Evolutionary conservation across 2,329 filamentous ascomycete species (phyloP).

Genomic region (Penicillium sp.): DNA sequence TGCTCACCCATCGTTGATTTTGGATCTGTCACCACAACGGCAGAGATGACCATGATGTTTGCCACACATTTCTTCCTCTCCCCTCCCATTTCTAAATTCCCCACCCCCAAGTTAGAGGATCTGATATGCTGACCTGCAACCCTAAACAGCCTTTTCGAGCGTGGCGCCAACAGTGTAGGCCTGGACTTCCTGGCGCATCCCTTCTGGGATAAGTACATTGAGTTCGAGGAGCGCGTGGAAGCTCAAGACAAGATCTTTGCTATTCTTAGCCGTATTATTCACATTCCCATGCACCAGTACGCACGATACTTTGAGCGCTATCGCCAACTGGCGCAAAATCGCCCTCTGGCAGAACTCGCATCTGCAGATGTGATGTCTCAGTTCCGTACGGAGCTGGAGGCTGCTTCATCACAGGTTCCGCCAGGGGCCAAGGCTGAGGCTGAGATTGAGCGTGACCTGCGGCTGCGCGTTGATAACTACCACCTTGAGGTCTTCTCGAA

Average conservation of each 20-base stretch:
- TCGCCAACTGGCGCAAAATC: constrained; percentile 70
- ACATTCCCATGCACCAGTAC: constrained; percentile 95
- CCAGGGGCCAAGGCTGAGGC: constrained; percentile 62
- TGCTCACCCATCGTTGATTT: constrained; percentile 40
- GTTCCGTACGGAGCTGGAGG: constrained; percentile 71
- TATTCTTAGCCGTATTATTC: constrained; percentile 78
- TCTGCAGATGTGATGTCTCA: constrained; percentile 66
- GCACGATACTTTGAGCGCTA: constrained; percentile 92
- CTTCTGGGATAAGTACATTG: constrained; percentile 99
- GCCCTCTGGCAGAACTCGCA: constrained; percentile 72
- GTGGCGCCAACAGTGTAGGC: constrained; percentile 79
- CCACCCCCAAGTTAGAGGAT: constrained; percentile 23
- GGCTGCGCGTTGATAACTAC: constrained; percentile 74
- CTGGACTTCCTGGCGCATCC: constrained; percentile 92
- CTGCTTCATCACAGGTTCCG: constrained; percentile 45
- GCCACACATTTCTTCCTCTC: constrained; percentile 42
- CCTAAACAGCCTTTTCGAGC: constrained; percentile 77
- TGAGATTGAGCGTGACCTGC: constrained; percentile 81
- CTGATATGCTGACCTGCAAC: constrained; percentile 41
- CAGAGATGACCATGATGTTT: constrained; percentile 43
- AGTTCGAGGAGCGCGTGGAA: constrained; percentile 91
- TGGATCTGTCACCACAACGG: constrained; percentile 38
- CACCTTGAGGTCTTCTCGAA: constrained; percentile 78
- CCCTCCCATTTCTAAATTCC: constrained; percentile 6
- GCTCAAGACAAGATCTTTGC: constrained; percentile 80